Evolutionary conservation across 805 yeast species (phyloP), one percentile per base, ranked within the genome.

Genomic region (Lipomyces orientalis): DNA sequence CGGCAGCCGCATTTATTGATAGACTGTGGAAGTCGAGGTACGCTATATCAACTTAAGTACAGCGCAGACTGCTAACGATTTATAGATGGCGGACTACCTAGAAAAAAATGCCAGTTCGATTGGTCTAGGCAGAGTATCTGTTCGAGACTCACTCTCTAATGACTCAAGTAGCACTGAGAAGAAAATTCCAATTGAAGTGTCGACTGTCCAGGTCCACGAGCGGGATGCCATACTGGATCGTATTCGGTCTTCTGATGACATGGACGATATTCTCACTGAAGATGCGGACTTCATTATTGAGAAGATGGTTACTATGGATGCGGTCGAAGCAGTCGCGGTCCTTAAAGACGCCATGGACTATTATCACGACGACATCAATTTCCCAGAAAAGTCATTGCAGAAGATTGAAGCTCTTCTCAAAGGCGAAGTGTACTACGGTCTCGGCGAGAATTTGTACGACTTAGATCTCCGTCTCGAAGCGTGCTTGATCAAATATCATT

Each of bases 291-390:
- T 77, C 71, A 80, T 84, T 79, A 76, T 83, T 67, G 81, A 79
- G 34, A 82, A 81, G 67, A 78, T 82, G 59, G 79, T 76, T 34
- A 66, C 71, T 4, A 62, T 84, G 67, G 35, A 79, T 0, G 73
- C 75, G n/a, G 78, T 74, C 2, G 83, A 81, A 54, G 79, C 84
- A 0, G 31, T 79, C 1, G 74, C 74, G 4, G 78, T 82, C 46
- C 73, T 85, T 60, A 71, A 74, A 25, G 76, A 78, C n/a, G 79
- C 82, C 25, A 64, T 80, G 2, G 77, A 70, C 0, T 79, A 80
- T n/a, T 84, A 82, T 68, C 69, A 67, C 4, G 79, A 77, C 63
- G 88, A 84, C 73, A 79, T 81, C 58, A 84, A 84, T 73, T 79
- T 84, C 68, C 81, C 83, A 14, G 64, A 66, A 1, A 76, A 70